phyloP scores from a whole-genome alignment of 1,284 basidiomycete genomes.

The Apiotrichum brassicae region DNA sequence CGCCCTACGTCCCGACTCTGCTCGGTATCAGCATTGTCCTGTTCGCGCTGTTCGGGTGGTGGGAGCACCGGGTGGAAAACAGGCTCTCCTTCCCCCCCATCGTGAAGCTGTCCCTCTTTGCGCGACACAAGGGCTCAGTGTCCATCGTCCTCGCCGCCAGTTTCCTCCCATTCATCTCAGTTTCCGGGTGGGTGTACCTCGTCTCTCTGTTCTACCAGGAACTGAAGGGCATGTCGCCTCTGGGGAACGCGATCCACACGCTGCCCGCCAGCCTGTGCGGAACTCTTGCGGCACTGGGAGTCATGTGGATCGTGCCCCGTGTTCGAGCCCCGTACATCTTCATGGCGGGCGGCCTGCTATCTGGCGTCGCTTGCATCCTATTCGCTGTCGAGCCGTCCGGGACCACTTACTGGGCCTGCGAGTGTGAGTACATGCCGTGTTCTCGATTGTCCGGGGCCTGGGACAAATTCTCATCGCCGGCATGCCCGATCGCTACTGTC shows the following conservation, averaged over 20 bases:
- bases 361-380: conserved; percentile 23
- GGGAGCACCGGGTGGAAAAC: conserved; percentile 25
- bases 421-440: too few species aligned
- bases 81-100: conserved; percentile 22
- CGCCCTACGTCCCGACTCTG: conserved; percentile 29
- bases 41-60: conserved; percentile 32
- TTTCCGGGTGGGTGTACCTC: conserved; percentile 24
- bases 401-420: conserved; percentile 32
- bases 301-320: conserved; percentile 25
- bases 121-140: conserved; percentile 20
- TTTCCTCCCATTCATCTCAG: conserved; percentile 25
- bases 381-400: conserved; percentile 26
- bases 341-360: conserved; percentile 23
- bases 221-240: conserved; percentile 14
- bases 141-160: conserved; percentile 21
- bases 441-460: too few species aligned
- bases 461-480: too few species aligned
- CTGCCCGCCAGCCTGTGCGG: conserved; percentile 29
- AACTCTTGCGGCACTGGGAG: conserved; percentile 20
- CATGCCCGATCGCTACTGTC: too few species aligned
- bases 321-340: conserved; percentile 26
- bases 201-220: conserved; percentile 27
- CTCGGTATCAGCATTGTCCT: conserved; percentile 31
- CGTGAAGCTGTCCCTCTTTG: conserved; percentile 28
- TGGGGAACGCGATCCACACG: conserved; percentile 21